Percentiles rank a stretch among this genome's conserved stretches.
Conservation (phyloP, 306 rosid genomes). For the Trifolium pratense region DNA sequence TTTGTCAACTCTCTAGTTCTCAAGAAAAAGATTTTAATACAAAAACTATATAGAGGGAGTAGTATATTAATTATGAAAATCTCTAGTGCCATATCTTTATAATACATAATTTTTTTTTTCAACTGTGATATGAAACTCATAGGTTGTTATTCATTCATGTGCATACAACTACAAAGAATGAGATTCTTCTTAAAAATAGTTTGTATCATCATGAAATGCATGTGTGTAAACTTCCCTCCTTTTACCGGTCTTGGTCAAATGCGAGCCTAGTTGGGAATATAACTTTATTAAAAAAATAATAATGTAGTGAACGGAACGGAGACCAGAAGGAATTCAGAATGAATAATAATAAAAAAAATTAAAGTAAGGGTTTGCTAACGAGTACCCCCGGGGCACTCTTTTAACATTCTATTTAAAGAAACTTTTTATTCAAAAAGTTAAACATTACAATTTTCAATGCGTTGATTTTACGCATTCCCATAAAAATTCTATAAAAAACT, state of each 20-base stretch:
- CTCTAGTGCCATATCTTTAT: not conserved
- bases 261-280: constrained; percentile 17
- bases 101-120: too few relatives aligned
- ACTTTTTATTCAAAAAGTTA: too few relatives aligned
- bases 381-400: too few relatives aligned
- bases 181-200: not conserved
- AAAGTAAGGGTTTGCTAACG: too few relatives aligned
- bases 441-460: too few relatives aligned
- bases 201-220: not conserved
- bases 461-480: too few relatives aligned
- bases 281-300: not conserved
- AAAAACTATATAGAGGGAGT: too few relatives aligned
- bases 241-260: constrained; percentile 44
- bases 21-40: too few relatives aligned
- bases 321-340: constrained; percentile 24
- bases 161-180: not conserved
- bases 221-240: constrained; percentile 38
- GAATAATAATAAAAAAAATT: constrained; percentile 34
- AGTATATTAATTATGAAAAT: too few relatives aligned
- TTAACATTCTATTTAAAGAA: too few relatives aligned
- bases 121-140: not conserved
- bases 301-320: not conserved
- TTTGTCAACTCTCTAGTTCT: too few relatives aligned
- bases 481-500: too few relatives aligned
- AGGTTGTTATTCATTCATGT: not conserved